Percentiles rank a stretch among this genome's conserved stretches.
phyloP scores from a whole-genome alignment of 805 yeast genomes.

The Spathaspora boniae region DNA sequence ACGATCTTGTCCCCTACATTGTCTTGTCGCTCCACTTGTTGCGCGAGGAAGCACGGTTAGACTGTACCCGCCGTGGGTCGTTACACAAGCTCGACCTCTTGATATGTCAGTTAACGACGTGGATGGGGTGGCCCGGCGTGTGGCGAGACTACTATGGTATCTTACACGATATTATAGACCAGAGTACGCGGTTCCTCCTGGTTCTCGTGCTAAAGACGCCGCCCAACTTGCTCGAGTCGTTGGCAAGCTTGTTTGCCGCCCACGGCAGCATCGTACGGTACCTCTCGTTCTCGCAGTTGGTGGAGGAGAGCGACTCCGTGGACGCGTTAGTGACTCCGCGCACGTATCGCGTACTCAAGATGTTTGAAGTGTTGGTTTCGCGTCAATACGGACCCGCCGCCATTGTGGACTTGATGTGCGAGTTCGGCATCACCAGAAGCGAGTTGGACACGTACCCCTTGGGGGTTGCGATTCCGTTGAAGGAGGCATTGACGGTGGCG shows the following conservation, averaged over 20 bases:
- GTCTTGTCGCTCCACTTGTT: constrained; percentile 69
- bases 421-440: constrained; percentile 46
- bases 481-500: constrained; percentile 53
- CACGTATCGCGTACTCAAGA: constrained; percentile 52
- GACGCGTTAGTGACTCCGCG: constrained; percentile 66
- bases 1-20: constrained; percentile 59
- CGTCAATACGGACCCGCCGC: constrained; percentile 48
- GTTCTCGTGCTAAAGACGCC: constrained; percentile 49
- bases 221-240: constrained; percentile 56
- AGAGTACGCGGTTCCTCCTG: constrained; percentile 39
- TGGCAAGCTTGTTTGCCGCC: constrained; percentile 45
- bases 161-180: constrained; percentile 32
- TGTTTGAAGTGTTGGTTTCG: constrained; percentile 63
- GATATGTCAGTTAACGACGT: constrained; percentile 55
- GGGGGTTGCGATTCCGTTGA: constrained; percentile 66
- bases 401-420: constrained; percentile 60
- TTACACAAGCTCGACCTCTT: constrained; percentile 47
- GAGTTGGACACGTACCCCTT: constrained; percentile 69
- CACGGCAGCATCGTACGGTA: constrained; percentile 48
- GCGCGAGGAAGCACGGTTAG: constrained; percentile 69
- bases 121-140: constrained; percentile 71
- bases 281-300: constrained; percentile 62
- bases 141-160: constrained; percentile 61
- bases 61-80: constrained; percentile 38
- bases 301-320: constrained; percentile 56